Conservation (phyloP, 2,329 filamentous ascomycete genomes). For the Cladosporium sp. region DNA sequence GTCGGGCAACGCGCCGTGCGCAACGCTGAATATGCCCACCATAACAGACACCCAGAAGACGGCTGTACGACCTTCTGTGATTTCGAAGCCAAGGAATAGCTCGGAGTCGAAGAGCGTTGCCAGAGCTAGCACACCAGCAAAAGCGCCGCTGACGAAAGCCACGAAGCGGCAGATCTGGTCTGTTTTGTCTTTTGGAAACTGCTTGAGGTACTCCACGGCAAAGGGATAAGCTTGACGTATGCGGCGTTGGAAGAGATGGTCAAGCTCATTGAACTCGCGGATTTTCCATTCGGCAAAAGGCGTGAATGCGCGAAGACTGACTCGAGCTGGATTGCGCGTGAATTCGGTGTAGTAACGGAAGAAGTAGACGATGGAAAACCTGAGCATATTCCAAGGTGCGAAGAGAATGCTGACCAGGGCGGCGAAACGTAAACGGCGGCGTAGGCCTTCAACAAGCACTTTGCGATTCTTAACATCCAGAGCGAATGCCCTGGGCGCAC, state of each 20-base stretch:
- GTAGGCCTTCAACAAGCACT: constrained; percentile 72
- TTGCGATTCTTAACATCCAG: constrained; percentile 77
- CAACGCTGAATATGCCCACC: constrained; percentile 76
- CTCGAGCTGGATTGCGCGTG: constrained; percentile 83
- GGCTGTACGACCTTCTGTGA: constrained; percentile 81
- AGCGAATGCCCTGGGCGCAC: constrained; percentile 82
- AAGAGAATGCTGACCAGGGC: constrained; percentile 82
- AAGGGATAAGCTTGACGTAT: constrained; percentile 94
- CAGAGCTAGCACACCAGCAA: constrained; percentile 79
- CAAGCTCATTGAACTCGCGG: constrained; percentile 93
- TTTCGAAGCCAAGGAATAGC: constrained; percentile 84
- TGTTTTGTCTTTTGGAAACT: constrained; percentile 93
- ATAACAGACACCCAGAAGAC: constrained; percentile 87
- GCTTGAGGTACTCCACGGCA: constrained; percentile 85
- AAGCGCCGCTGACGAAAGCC: constrained; percentile 79
- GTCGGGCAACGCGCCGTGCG: constrained; percentile 75
- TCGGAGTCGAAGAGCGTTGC: constrained; percentile 87
- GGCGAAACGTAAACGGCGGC: constrained; percentile 73
- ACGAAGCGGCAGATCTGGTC: constrained; percentile 80
- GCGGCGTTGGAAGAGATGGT: constrained; percentile 84
- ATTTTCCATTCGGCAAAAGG: constrained; percentile 97
- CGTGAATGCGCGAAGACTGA: constrained; percentile 87
- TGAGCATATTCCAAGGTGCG: constrained; percentile 81
- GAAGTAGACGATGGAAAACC: constrained; percentile 83
- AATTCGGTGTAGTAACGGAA: constrained; percentile 97